Conservation (phyloP, 768 basidiomycete species). For the Stropharia rugosoannulata region DNA sequence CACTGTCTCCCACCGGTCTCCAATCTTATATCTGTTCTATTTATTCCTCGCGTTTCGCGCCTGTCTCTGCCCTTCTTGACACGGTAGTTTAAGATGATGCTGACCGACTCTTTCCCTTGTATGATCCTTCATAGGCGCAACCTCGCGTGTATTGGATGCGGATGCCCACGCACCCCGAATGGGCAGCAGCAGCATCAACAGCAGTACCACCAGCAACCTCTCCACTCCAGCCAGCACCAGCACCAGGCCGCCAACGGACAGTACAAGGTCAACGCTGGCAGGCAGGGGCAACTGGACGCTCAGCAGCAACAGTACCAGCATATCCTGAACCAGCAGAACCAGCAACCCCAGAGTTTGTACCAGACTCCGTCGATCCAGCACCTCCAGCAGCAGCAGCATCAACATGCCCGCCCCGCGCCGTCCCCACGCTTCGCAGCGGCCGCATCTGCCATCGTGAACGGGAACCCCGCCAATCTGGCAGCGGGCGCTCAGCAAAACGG, state of each 20-base stretch:
- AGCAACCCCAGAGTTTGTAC: constrained; percentile 17
- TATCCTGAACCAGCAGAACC: not conserved
- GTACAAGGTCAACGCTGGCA: no score
- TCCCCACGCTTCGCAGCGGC: constrained; percentile 19
- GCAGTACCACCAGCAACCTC: not conserved
- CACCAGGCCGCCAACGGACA: not conserved
- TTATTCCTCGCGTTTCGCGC: not conserved
- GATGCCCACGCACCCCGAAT: constrained; percentile 48
- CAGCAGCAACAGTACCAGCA: constrained; percentile 13
- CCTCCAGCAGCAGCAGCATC: constrained; percentile 8
- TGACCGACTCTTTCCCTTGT: constrained; percentile 48
- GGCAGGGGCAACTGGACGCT: constrained; percentile 6
- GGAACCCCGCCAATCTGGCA: not conserved
- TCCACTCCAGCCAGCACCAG: not conserved
- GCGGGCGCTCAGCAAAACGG: not conserved
- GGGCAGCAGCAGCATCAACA: constrained; percentile 1
- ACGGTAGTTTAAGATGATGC: constrained; percentile 24
- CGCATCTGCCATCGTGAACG: not conserved
- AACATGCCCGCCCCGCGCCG: constrained; percentile 13
- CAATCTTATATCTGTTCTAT: not conserved
- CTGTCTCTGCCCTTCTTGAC: not conserved
- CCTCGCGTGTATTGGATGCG: constrained; percentile 74
- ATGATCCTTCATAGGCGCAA: constrained; percentile 68
- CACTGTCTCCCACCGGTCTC: no score
- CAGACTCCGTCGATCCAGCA: constrained; percentile 8